Percentiles rank a stretch among this genome's conserved stretches.
These are phyloP conservation scores for Podospora australis DNA, from an alignment of 495 filamentous ascomycete genomes.

Conservation along the genomic window DNA sequence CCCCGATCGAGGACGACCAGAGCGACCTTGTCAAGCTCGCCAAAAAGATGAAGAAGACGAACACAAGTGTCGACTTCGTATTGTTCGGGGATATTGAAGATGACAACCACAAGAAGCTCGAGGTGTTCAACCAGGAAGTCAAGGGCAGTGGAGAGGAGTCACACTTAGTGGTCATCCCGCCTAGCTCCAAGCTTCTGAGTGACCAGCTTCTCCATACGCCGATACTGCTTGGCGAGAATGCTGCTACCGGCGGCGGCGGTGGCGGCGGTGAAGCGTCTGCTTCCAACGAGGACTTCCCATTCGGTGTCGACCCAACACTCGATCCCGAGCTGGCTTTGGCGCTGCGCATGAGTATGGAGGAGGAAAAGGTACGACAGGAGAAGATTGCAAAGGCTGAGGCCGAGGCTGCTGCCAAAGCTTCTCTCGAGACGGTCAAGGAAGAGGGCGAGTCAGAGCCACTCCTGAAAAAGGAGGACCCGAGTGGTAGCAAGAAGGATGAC, in stretches of 20 bases:
- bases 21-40: slow-evolving; percentile 83
- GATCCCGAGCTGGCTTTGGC: slow-evolving; percentile 94
- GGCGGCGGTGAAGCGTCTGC: slow-evolving; percentile 55
- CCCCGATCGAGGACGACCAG: slow-evolving; percentile 80
- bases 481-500: slow-evolving; percentile 44
- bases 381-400: slow-evolving; percentile 69
- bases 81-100: slow-evolving; percentile 91
- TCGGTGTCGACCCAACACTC: slow-evolving; percentile 68
- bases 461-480: slow-evolving; percentile 59
- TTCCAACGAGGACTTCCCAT: slow-evolving; percentile 51
- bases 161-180: slow-evolving; percentile 83
- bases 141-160: slow-evolving; percentile 78
- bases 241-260: slow-evolving; percentile 37
- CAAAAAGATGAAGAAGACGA: slow-evolving; percentile 97
- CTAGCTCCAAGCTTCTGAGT: slow-evolving; percentile 82
- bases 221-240: slow-evolving; percentile 75
- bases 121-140: slow-evolving; percentile 86
- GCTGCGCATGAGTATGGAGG: slow-evolving; percentile 96
- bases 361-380: slow-evolving; percentile 86
- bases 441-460: slow-evolving; percentile 61
- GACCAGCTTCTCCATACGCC: slow-evolving; percentile 89
- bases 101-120: slow-evolving; percentile 76
- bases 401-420: slow-evolving; percentile 57
- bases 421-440: slow-evolving; percentile 79
- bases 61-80: slow-evolving; percentile 85